Percentiles rank a stretch among this genome's conserved stretches.
phyloP scores from a whole-genome alignment of 305 asterid species.

The Salvia sclarea region DNA sequence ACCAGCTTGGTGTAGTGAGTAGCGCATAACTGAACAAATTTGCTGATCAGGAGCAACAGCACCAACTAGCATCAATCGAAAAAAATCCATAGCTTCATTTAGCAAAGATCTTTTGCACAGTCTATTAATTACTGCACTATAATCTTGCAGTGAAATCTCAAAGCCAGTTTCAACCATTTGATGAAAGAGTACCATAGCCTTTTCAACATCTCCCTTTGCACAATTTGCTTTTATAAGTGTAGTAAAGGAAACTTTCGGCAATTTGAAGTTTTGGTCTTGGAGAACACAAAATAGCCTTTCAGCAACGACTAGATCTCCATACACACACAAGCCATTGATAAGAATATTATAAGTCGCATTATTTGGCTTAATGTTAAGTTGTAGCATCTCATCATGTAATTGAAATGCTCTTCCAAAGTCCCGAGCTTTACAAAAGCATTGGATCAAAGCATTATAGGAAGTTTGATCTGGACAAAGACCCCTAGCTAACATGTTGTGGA shows the following conservation, averaged over 20 bases:
- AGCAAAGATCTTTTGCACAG: conserved; percentile 63
- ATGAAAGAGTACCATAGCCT: conserved; percentile 57
- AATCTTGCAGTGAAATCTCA: conserved; percentile 66
- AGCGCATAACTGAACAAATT: conserved; percentile 45
- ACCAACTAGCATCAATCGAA: conserved; percentile 51
- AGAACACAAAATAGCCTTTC: conserved; percentile 52
- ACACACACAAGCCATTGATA: conserved; percentile 62
- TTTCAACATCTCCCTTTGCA: conserved; percentile 63
- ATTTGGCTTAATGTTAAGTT: conserved; percentile 50
- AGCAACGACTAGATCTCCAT: conserved; percentile 56
- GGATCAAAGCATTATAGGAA: conserved; percentile 63
- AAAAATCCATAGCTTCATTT: conserved; percentile 52
- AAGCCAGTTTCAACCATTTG: conserved; percentile 62
- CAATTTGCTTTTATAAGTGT: conserved; percentile 79
- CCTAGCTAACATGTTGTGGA: conserved; percentile 49
- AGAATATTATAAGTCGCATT: conserved; percentile 63
- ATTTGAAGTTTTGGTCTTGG: conserved; percentile 40
- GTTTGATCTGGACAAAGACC: conserved; percentile 63
- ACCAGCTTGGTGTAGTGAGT: conserved; percentile 41
- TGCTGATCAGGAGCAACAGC: conserved; percentile 54
- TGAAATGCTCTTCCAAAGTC: conserved; percentile 47
- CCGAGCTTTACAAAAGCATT: conserved; percentile 53
- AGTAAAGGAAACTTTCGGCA: conserved; percentile 70
- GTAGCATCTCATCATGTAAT: conserved; percentile 53
- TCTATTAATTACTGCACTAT: conserved; percentile 76